Evolutionary conservation across 2,329 filamentous ascomycete species (phyloP).

Genomic region (Ceratocystis smalleyi): DNA sequence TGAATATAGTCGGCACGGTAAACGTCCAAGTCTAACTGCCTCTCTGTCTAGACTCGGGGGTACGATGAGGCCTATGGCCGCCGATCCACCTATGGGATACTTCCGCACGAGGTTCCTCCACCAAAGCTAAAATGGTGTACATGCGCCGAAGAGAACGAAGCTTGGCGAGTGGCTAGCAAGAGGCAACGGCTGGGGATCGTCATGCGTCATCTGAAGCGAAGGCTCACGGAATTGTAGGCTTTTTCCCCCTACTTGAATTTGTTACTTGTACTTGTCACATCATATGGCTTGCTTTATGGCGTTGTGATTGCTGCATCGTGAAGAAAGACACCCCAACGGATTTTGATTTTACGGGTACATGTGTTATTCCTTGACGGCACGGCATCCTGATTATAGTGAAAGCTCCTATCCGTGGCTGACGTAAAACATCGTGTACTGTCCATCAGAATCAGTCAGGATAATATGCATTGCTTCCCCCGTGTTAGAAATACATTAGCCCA

Average conservation of each 20-base stretch:
- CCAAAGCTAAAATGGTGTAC: constrained; percentile 4
- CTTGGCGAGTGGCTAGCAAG: constrained; percentile 1
- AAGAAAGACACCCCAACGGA: too few species aligned
- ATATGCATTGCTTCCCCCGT: neutral
- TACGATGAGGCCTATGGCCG: constrained; percentile 7
- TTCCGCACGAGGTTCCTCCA: constrained; percentile 5
- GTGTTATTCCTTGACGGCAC: too few species aligned
- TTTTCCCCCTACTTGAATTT: neutral
- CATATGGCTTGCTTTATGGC: too few species aligned
- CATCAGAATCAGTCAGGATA: too few species aligned
- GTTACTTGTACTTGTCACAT: too few species aligned
- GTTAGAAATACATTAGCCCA: constrained; percentile 38
- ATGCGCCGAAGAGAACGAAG: constrained; percentile 6
- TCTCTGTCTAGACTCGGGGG: neutral
- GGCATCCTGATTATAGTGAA: too few species aligned
- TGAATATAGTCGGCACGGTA: neutral
- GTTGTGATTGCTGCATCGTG: too few species aligned
- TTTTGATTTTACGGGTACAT: too few species aligned
- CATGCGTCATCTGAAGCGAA: constrained; percentile 2
- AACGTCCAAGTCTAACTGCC: neutral
- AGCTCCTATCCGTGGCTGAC: too few species aligned
- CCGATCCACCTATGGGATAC: neutral
- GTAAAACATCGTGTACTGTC: too few species aligned
- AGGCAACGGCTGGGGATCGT: neutral
- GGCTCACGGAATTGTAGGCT: neutral